These are phyloP conservation scores for Colletotrichum sp. DNA, from an alignment of 2,329 filamentous ascomycete species.

Conservation along the genomic window DNA sequence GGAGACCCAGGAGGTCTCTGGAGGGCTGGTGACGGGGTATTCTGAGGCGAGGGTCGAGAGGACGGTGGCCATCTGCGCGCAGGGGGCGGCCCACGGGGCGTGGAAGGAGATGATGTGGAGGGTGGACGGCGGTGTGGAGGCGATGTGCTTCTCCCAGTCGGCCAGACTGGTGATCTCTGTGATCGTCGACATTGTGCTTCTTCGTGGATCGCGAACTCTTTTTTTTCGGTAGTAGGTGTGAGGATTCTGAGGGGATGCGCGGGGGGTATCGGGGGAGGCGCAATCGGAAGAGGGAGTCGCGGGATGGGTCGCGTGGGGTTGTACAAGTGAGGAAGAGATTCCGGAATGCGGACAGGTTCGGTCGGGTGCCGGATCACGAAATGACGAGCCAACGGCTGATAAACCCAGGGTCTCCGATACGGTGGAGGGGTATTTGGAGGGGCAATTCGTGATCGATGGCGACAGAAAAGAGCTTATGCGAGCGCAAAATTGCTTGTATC, in stretches of 20 bases:
- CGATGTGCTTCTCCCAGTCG: constrained; percentile 74
- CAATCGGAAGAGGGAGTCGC: background rate
- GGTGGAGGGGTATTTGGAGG: constrained; percentile 17
- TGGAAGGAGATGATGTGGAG: constrained; percentile 93
- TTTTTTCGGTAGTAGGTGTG: background rate
- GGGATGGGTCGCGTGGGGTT: background rate
- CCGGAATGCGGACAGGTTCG: background rate
- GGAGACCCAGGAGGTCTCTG: constrained; percentile 80
- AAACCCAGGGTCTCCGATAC: constrained; percentile 20
- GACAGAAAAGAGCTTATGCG: background rate
- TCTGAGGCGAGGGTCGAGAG: constrained; percentile 85
- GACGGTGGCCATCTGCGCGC: constrained; percentile 90
- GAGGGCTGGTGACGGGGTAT: constrained; percentile 73
- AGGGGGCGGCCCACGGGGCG: constrained; percentile 95
- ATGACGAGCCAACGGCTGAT: constrained; percentile 15
- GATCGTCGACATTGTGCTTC: constrained; percentile 71
- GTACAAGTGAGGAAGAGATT: background rate
- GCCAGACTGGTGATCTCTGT: constrained; percentile 76
- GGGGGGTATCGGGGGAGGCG: background rate
- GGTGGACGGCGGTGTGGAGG: constrained; percentile 69
- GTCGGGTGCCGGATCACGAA: constrained; percentile 9
- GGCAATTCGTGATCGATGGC: constrained; percentile 15
- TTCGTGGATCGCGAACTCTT: constrained; percentile 5
- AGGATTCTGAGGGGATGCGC: background rate
- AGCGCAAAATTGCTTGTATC: background rate